Base-by-base conservation (phyloP, 2,329 filamentous ascomycete genomes). In the Magnaporthales sp. region DNA sequence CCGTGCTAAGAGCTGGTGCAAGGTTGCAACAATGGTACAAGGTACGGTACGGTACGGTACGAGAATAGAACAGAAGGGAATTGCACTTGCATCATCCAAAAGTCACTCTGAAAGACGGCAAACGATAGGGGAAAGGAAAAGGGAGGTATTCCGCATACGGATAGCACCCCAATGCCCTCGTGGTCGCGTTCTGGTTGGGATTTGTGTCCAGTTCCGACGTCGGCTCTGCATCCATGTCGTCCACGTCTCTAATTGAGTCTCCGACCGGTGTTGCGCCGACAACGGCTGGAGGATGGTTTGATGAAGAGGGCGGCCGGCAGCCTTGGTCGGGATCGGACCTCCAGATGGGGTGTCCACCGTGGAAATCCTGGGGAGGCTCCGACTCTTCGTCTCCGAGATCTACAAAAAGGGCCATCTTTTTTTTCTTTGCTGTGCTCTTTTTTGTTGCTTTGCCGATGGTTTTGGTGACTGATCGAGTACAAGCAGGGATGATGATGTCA, bases 81-180 rank as follows among this genome's bases (percentile, higher is more conserved):
- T 38, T 64, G 62, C 62, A 46, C 46, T 64, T 38, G 24, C 31
- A 46, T 32, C 65, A 68, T 68, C 70, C 67, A 70, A 69, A 70
- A 68, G n/a, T 51, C 19, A 51, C 38, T 19, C 38, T 51, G 24
- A 60, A 62, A 64, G 24, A 56, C 51, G 67, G 62, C 56, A 69
- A 63, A 65, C 65, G 63, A 8, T 9, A 71, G 63, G n/a, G 61
- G 51, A 63, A 68, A 67, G 31, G 70, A 73, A 70, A 70, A 70
- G 56, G 64, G 64, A 73, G 72, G 72, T 72, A 72, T 73, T 73
- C 74, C 75, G 81, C 83, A 81, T 86, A 89, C 87, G 87, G 87
- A 82, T 89, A 89, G 80, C 86, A 89, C 76, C 84, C 85, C 76
- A 90, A 78, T 75, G 85, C 85, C 74, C 84, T 82, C 70, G 86